Evolutionary conservation across 805 yeast species (phyloP), one percentile per base, ranked within the genome.

Genomic region (Candida succiphila): DNA sequence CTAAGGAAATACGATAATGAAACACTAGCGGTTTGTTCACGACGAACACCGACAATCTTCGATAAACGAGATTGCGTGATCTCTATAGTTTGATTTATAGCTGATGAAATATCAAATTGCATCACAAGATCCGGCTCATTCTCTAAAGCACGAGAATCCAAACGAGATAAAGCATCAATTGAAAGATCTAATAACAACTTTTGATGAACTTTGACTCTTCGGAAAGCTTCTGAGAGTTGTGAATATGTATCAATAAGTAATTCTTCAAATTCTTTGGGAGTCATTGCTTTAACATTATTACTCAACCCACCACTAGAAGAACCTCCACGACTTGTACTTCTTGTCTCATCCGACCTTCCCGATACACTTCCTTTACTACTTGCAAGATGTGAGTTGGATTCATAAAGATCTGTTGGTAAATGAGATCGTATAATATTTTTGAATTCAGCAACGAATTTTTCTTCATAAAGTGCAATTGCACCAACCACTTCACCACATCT

Each of bases 151-250:
- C 49, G 46, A 36, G 41, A 21, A 31, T 51, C 55, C 6, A 43
- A 45, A 10, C 43, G 53, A 4, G 60, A 31, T 54, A 65, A 28
- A 47, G 67, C 60, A 32, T 67, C 69, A 21, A 80, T 55, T 0
- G 94, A 77, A 34, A 82, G 50, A 42, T 85, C 92, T 12, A 92
- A 63, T 20, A 89, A 54, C 4, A 84, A 45, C 52, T 86, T 87
- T 49, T 87, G 94, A 37, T 87, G 95, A 7, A 72, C 60, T 1
- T 84, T 74, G 21, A 88, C 60, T 37, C 95, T 67, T 40, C 89
- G 63, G 18, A 87, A 60, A 15, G 85, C 76, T 46, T 82, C 94
- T 0, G 86, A 73, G 3, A 81, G 62, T 16, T 72, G 67, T 0
- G 83, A 58, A 43, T 72, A 84, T 4, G 78, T 77, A 20, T 60